A percentile compares a stretch with the other conserved stretches of the same genome.
Evolutionary conservation across 2,329 filamentous ascomycete species (phyloP).

Genomic region (Phoma sp.): DNA sequence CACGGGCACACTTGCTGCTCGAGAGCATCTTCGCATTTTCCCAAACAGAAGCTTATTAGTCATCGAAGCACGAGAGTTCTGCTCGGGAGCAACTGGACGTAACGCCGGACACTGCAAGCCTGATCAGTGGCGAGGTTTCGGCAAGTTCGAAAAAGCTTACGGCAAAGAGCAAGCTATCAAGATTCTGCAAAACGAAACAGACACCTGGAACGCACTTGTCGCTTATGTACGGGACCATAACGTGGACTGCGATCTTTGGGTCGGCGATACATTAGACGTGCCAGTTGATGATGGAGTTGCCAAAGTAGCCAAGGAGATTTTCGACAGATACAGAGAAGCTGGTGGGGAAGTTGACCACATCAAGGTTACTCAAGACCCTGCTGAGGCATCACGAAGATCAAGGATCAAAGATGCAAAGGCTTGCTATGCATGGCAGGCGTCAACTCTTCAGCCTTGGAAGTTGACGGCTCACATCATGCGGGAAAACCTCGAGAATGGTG

Average conservation of each 20-base stretch:
- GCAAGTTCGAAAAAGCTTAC: conserved; percentile 35
- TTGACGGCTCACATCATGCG: conserved; percentile 37
- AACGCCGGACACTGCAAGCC: conserved; percentile 40
- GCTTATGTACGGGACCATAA: conserved; percentile 28
- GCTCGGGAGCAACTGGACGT: conserved; percentile 38
- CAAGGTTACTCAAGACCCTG: conserved; percentile 26
- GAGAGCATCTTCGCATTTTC: conserved; percentile 30
- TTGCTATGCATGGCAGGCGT: conserved; percentile 35
- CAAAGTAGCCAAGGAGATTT: conserved; percentile 24
- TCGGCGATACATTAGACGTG: conserved; percentile 37
- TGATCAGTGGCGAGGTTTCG: conserved; percentile 35
- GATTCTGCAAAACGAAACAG: conserved; percentile 35
- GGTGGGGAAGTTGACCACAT: conserved; percentile 34
- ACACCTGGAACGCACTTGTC: conserved; percentile 32
- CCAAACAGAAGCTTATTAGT: conserved; percentile 27
- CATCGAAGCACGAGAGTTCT: conserved; percentile 39
- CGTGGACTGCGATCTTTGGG: conserved; percentile 38
- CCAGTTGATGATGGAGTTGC: conserved; percentile 34
- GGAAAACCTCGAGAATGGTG: conserved; percentile 23
- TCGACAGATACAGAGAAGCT: conserved; percentile 26
- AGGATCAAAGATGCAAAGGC: conserved; percentile 31
- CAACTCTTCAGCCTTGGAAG: conserved; percentile 38
- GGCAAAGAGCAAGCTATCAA: conserved; percentile 35
- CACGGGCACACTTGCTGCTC: conserved; percentile 28
- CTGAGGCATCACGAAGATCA: conserved; percentile 21